Conservation (phyloP, 352 stramenopile genomes). For the Phytophthora europaea region DNA sequence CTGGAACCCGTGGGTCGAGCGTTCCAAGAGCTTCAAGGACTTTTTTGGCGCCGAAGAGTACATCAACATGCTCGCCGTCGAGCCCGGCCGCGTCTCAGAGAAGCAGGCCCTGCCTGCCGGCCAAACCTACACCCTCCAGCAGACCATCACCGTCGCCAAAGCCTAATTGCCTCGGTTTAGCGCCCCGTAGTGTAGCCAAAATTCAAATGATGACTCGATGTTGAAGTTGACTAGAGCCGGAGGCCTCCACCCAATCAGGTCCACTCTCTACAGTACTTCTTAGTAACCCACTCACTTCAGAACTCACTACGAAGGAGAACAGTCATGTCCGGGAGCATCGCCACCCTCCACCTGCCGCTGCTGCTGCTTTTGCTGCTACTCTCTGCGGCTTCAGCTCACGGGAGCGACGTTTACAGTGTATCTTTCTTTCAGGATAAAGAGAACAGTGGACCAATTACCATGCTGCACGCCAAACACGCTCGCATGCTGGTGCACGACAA, state of each 20-base stretch:
- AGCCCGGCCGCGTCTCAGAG: slow-evolving; percentile 88
- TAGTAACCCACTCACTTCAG: not conserved
- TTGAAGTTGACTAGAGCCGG: slow-evolving; percentile 28
- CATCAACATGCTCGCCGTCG: slow-evolving; percentile 95
- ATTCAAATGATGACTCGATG: slow-evolving; percentile 12
- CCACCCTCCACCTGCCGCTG: not conserved
- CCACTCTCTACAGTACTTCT: not conserved
- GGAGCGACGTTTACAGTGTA: slow-evolving; percentile 23
- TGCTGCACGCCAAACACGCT: slow-evolving; percentile 51
- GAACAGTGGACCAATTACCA: slow-evolving; percentile 22
- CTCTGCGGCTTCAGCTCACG: not conserved
- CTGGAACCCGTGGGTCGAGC: slow-evolving; percentile 95
- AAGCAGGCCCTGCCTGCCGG: slow-evolving; percentile 51
- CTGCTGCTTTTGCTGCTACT: slow-evolving; percentile 17
- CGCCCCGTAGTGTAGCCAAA: not conserved
- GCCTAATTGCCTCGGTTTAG: slow-evolving; percentile 2
- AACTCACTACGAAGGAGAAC: slow-evolving; percentile 9
- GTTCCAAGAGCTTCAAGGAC: slow-evolving; percentile 93
- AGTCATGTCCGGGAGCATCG: slow-evolving; percentile 4
- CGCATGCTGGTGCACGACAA: slow-evolving; percentile 71
- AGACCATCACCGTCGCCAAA: slow-evolving; percentile 22
- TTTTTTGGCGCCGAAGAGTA: slow-evolving; percentile 97
- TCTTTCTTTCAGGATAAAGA: slow-evolving; percentile 4
- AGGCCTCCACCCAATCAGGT: slow-evolving; percentile 24
- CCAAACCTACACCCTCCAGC: slow-evolving; percentile 54